Percentiles rank a stretch among this genome's conserved stretches.
phyloP scores from a whole-genome alignment of 2,329 filamentous ascomycete genomes.

The Ploettnerulaceae sp. region DNA sequence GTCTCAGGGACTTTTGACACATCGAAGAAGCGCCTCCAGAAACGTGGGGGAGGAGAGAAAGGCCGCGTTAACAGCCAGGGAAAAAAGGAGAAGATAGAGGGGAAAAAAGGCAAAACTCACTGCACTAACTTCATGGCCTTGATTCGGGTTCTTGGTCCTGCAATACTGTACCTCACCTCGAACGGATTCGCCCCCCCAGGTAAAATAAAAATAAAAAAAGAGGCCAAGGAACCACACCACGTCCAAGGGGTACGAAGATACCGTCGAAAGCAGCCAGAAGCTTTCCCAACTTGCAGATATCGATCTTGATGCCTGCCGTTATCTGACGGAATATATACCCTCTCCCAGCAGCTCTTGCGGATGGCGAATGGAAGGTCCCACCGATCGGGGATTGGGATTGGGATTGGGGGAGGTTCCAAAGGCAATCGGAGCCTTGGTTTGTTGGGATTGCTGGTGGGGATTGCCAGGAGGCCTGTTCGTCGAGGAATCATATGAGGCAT shows the following conservation, averaged over 20 bases:
- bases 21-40: too few relatives aligned
- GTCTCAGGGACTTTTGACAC: conserved; percentile 9
- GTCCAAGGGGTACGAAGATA: conserved; percentile 4
- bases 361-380: conserved; percentile 6
- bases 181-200: neutral
- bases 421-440: conserved; percentile 2
- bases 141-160: neutral
- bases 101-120: neutral
- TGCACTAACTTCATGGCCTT: neutral
- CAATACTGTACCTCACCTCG: neutral
- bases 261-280: conserved; percentile 1
- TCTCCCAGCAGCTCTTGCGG: conserved; percentile 8
- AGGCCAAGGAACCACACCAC: conserved; percentile 2
- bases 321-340: conserved; percentile 13
- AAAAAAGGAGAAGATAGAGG: too few relatives aligned
- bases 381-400: conserved; percentile 5
- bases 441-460: conserved; percentile 1
- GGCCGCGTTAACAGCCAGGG: neutral
- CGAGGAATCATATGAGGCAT: neutral
- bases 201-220: neutral
- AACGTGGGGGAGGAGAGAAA: too few relatives aligned
- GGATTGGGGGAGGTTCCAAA: neutral
- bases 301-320: conserved; percentile 6
- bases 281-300: conserved; percentile 8
- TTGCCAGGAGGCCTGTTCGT: conserved; percentile 4